Percentiles rank a stretch among this genome's conserved stretches.
Evolutionary conservation across 352 stramenopile genomes (phyloP).

Genomic region (Pythium pyrilobum): DNA sequence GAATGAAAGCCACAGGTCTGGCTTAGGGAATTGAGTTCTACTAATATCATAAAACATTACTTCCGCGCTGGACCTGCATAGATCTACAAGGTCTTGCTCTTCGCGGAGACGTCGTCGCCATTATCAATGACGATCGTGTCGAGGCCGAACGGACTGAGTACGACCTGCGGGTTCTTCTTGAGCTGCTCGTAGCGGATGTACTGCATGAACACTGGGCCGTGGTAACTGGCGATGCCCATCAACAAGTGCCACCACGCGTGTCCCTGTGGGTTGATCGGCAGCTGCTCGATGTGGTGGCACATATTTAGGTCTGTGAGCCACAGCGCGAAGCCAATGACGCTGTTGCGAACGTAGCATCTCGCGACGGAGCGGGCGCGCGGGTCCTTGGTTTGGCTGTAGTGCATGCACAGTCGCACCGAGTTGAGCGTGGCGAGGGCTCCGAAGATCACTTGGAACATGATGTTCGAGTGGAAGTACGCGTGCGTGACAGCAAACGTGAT

Average conservation of each 20-base stretch:
- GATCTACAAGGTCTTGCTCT: too few species aligned
- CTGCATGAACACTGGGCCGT: conserved; percentile 82
- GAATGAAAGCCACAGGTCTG: too few species aligned
- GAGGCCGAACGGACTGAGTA: conserved; percentile 46
- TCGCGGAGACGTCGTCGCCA: too few species aligned
- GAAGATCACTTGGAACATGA: conserved; percentile 70
- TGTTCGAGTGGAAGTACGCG: conserved; percentile 67
- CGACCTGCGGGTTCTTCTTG: conserved; percentile 52
- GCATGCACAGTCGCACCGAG: conserved; percentile 33
- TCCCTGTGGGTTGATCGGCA: conserved; percentile 72
- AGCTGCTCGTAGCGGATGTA: conserved; percentile 79
- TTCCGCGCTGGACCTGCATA: too few species aligned
- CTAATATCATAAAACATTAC: too few species aligned
- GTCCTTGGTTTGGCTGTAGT: conserved; percentile 51
- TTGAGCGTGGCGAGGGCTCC: conserved; percentile 40
- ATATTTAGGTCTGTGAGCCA: conserved; percentile 83
- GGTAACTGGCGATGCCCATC: conserved; percentile 73
- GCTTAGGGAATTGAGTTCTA: too few species aligned
- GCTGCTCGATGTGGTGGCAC: conserved; percentile 41
- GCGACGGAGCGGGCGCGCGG: conserved; percentile 43
- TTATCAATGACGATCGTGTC: conserved; percentile 64
- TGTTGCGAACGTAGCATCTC: conserved; percentile 45
- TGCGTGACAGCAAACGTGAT: conserved; percentile 58
- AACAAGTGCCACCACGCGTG: conserved; percentile 86
- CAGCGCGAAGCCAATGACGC: conserved; percentile 54